A percentile compares a stretch with the other conserved stretches of the same genome.
Conservation (phyloP, 169 alveolate genomes). For the Besnoitia besnoiti region DNA sequence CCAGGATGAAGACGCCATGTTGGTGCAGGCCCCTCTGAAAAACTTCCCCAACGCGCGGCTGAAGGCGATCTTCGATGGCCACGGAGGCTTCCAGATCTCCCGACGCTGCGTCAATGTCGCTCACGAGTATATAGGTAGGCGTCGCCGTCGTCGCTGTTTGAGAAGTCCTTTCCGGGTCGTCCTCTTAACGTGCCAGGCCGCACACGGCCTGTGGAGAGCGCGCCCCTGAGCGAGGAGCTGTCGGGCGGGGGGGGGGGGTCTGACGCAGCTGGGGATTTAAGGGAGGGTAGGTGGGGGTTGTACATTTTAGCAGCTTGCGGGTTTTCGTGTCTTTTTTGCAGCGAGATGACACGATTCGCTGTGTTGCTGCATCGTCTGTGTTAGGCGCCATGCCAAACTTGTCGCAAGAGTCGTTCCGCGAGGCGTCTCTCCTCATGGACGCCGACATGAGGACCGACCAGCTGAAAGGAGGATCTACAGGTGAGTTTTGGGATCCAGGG, state of each 20-base stretch:
- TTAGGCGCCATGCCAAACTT: constrained; percentile 16
- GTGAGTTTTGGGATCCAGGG: background rate
- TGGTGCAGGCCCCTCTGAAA: constrained; percentile 57
- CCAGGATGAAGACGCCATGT: constrained; percentile 55
- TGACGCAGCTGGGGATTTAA: too few species aligned
- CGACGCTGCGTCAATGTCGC: constrained; percentile 44
- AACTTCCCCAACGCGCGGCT: constrained; percentile 28
- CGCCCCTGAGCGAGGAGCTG: background rate
- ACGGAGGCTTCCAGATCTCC: constrained; percentile 51
- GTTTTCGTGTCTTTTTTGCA: too few species aligned
- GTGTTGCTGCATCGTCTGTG: too few species aligned
- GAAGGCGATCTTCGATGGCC: constrained; percentile 64
- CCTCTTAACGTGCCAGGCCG: too few species aligned
- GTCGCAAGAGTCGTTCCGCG: background rate
- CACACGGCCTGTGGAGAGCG: background rate
- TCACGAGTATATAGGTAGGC: constrained; percentile 39
- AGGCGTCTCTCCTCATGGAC: background rate
- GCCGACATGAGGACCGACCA: background rate
- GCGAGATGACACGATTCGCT: too few species aligned
- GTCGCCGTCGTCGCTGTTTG: background rate
- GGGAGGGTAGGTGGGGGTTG: too few species aligned
- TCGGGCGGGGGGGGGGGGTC: too few species aligned
- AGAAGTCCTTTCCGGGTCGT: too few species aligned
- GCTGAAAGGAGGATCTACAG: constrained; percentile 28
- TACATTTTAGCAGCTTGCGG: too few species aligned